Evolutionary conservation across 768 basidiomycete species (phyloP), one percentile per base, ranked within the genome.

Genomic region (Phylloporus arenicola): DNA sequence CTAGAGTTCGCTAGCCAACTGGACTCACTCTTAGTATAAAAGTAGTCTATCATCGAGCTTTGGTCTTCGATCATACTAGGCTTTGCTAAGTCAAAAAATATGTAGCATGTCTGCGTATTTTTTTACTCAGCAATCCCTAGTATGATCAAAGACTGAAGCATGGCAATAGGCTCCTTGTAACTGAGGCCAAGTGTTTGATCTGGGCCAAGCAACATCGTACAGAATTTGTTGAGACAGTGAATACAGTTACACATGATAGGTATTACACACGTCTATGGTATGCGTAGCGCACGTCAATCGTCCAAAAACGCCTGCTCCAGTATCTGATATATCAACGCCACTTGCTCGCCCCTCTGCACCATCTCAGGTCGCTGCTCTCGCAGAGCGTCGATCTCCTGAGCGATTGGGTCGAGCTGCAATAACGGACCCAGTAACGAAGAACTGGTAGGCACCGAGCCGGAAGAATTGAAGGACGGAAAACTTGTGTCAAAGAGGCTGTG

Each of bases 331-430:
- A 91, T 71, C 48, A 89, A 67, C 3, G 72, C 30, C 5, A 80
- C 65, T 64, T 92, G 89, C 53, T 85, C 84, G 6, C 73, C 67
- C 50, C 78, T 74, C 70, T 92, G 82, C 30, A 92, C 88, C 90
- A 92, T 92, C 24, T 82, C 76, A 3, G 83, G 83, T 30, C 90
- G 70, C 65, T 92, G 90, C 69, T 92, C 90, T 54, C 90, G 70
- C 57, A 92, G 66, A 24, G 75, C 79, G 60, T 92, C 90, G 13
- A 92, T 72, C 64, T 92, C 90, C 61, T 80, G 75, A 12, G 75
- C 75, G 3, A 91, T 76, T 8, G 77, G 64, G 59, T 92, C 58
- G 6, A 82, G 52, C 9, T 68, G 61, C 3, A 82, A 76, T 35
- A 88, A 63, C 7, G 78, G 72, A 0, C 83, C 87, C 11, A 92